Evolutionary conservation across 2,329 filamentous ascomycete species (phyloP), one percentile per base, ranked within the genome.

Genomic region (Dothidotthia symphoricarpi): DNA sequence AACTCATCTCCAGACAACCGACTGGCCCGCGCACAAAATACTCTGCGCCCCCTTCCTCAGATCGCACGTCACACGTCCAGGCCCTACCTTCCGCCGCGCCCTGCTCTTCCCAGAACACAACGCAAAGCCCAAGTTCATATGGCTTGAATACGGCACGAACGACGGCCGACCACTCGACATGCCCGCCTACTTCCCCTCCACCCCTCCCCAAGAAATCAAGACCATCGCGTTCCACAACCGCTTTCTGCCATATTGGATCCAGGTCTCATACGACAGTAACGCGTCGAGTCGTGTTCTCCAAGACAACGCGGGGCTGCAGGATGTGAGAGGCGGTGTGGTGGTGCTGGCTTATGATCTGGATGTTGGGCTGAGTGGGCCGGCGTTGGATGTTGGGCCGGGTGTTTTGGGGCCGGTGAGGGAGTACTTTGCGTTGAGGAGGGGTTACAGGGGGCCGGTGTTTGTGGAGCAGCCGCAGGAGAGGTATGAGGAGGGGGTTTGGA

Each of bases 401-500:
- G 28, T 36, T 22, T 24, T 45, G 29, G 27, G 35, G 4, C 30
- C 39, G 2, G 16, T 48, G 41, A 19, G 28, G 26, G 31, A 45
- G 28, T 53, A 51, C 31, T 17, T 43, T 16, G n/a, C 28, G 25
- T n/a, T 51, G 33, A 44, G 44, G 27, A 22, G 4, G 15, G 38
- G 42, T 33, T 53, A 53, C 34, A 24, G 25, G 22, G 47, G 47
- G 1, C 39, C 34, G 13, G 31, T 48, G 1, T 44, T 48, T 30
- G 39, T 53, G 29, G 17, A 52, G 39, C 47, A 52, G 27, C 49
- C 49, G 34, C 49, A 48, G 24, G 27, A 28, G 22, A 35, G 31
- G 19, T 52, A 37, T 31, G 32, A 19, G 4, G 31, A 40, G 30
- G n/a, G n/a, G n/a, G n/a, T n/a, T n/a, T n/a, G n/a, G n/a, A n/a